Conservation (phyloP, 1,284 basidiomycete species). For the Earliella scabrosa region DNA sequence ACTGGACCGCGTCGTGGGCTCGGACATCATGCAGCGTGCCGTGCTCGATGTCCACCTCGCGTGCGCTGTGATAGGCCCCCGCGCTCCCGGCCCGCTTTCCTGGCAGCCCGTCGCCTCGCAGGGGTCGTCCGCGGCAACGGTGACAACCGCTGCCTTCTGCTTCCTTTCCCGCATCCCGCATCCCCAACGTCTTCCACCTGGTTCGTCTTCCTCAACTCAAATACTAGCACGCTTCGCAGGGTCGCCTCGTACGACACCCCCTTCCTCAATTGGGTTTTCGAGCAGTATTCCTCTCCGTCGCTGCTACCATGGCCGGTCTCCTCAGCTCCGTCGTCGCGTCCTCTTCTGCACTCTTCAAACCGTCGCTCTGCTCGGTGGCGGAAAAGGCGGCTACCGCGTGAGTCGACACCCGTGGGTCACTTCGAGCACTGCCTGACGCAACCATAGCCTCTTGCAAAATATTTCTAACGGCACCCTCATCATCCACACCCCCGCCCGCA, state of each 20-base stretch:
- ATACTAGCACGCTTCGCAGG: neutral
- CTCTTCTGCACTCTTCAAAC: slow-evolving; percentile 13
- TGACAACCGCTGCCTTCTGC: too few relatives aligned
- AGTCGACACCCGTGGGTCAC: neutral
- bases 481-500: slow-evolving; percentile 26
- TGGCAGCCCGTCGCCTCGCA: too few relatives aligned
- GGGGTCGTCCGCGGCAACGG: too few relatives aligned
- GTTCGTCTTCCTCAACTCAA: neutral
- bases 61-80: neutral
- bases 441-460: slow-evolving; percentile 21
- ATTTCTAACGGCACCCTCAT: slow-evolving; percentile 29
- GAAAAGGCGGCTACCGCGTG: slow-evolving; percentile 27
- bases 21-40: neutral
- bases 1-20: neutral
- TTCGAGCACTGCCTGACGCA: neutral
- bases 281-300: neutral
- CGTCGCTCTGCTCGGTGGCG: slow-evolving; percentile 20
- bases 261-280: too few relatives aligned
- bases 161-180: too few relatives aligned
- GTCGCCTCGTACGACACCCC: neutral
- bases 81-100: neutral
- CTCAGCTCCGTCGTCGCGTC: slow-evolving; percentile 8
- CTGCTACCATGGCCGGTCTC: slow-evolving; percentile 7
- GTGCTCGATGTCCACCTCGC: neutral
- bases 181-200: neutral